A percentile compares a stretch with the other conserved stretches of the same genome.
These are phyloP conservation scores for Sporothrix globosa DNA, from an alignment of 2,329 filamentous ascomycete genomes.

Conservation along the genomic window DNA sequence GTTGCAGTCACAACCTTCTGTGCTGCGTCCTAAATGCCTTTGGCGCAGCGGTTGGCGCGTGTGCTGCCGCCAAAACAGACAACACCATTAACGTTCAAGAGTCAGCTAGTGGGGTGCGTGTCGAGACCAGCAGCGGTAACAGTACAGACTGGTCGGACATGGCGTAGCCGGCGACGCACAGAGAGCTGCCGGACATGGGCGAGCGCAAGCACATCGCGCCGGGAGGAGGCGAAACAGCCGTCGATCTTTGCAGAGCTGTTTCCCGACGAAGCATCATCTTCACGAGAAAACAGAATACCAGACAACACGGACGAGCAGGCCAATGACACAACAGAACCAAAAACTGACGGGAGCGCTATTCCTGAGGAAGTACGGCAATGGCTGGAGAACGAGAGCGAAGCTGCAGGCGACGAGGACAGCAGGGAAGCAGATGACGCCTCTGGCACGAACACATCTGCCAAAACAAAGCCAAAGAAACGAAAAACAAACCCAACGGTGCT, in stretches of 20 bases:
- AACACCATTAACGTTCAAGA: neutral
- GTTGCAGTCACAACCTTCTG: neutral
- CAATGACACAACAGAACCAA: neutral
- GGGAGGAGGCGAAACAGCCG: neutral
- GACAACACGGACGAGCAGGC: neutral
- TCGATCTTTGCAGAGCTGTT: slow-evolving; percentile 36
- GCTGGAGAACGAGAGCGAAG: slow-evolving; percentile 30
- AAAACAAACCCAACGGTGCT: slow-evolving; percentile 46
- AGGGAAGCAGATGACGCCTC: neutral
- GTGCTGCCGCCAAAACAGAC: slow-evolving; percentile 16
- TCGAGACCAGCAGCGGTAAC: neutral
- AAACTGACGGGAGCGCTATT: neutral
- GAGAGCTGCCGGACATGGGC: slow-evolving; percentile 2
- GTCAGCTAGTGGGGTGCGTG: neutral
- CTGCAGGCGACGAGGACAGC: neutral
- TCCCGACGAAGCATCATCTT: slow-evolving; percentile 25
- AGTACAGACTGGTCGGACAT: neutral
- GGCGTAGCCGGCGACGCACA: neutral
- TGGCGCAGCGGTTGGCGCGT: slow-evolving; percentile 26
- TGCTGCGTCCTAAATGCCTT: slow-evolving; percentile 18
- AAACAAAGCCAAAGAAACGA: neutral
- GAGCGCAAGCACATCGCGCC: neutral
- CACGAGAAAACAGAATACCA: neutral
- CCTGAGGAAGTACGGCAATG: slow-evolving; percentile 31
- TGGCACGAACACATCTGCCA: neutral